Evolutionary conservation across 2,329 filamentous ascomycete species (phyloP).

Genomic region (Colletotrichum sidae): DNA sequence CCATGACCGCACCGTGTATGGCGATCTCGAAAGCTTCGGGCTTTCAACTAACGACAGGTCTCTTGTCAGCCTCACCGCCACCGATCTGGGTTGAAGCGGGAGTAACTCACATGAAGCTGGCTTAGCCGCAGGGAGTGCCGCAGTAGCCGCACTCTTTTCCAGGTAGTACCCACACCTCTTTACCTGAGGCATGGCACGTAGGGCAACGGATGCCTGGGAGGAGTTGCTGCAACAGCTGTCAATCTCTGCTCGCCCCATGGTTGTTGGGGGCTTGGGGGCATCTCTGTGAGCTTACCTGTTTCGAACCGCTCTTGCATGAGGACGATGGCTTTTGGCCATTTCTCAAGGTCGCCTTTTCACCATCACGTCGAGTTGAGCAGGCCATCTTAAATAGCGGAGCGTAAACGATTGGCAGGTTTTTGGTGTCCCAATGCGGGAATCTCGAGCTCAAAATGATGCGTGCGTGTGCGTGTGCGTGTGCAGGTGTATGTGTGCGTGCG

Average conservation of each 20-base stretch:
- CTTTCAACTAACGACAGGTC: not conserved
- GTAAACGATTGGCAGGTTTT: slow-evolving; percentile 1
- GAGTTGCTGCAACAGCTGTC: slow-evolving; percentile 42
- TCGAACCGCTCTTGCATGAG: slow-evolving; percentile 27
- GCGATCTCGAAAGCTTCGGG: slow-evolving; percentile 11
- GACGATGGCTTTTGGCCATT: slow-evolving; percentile 30
- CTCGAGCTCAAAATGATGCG: too few relatives aligned
- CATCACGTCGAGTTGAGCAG: slow-evolving; percentile 30
- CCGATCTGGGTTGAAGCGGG: slow-evolving; percentile 15
- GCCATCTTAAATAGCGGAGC: slow-evolving; percentile 27
- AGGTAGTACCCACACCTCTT: slow-evolving; percentile 68
- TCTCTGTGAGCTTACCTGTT: slow-evolving; percentile 24
- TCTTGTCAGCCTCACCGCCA: slow-evolving; percentile 26
- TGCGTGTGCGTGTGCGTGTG: too few relatives aligned
- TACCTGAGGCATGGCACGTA: slow-evolving; percentile 60
- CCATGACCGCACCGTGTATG: slow-evolving; percentile 19
- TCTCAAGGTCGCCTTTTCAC: slow-evolving; percentile 25
- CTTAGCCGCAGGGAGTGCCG: slow-evolving; percentile 56
- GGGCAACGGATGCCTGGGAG: slow-evolving; percentile 65
- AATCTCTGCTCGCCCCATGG: slow-evolving; percentile 5
- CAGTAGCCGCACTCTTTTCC: slow-evolving; percentile 63
- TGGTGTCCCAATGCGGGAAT: not conserved
- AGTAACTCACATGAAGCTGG: slow-evolving; percentile 31
- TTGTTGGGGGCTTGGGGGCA: slow-evolving; percentile 7
- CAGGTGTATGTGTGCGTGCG: too few relatives aligned